Evolutionary conservation across 495 filamentous ascomycete species (phyloP), one percentile per base, ranked within the genome.

Genomic region (Xylaria flabelliformis): DNA sequence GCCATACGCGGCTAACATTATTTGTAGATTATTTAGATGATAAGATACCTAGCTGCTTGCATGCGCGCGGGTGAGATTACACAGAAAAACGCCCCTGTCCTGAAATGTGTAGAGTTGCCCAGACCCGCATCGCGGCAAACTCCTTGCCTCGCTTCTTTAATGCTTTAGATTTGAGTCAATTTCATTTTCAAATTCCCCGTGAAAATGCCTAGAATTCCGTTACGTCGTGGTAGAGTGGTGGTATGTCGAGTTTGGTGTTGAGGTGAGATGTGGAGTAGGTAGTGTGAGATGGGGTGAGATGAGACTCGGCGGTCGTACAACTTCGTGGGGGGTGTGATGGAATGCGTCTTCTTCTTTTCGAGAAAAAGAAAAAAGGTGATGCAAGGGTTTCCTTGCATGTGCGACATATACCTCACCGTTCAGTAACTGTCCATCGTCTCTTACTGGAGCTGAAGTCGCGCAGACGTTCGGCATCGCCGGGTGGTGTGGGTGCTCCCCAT

Each of bases 381-480:
- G 26, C 2, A 56, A 56, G 53, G 29, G 8, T 36, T 29, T 6
- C 55, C 29, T 34, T 59, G 55, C 15, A 9, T 24, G 55, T 7
- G 4, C 10, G 8, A 36, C 13, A 3, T 7, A 41, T 13, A 46
- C 7, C 64, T 79, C 67, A 79, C 69, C 79, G 77, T 55, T 85
- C 83, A 8, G 79, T 84, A 12, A 85, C 82, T 0, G 83, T 83
- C 84, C 84, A 86, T 58, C 83, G 78, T 64, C 84, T 74, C 72
- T 86, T 86, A 3, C 75, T 75, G 1, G 75, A 74, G 39, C 70
- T 83, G 12, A 81, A 64, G 64, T 85, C 83, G 12, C 82, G 75
- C 17, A 76, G 61, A 19, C 70, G 64, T 29, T 85, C 83, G 0
- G 78, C 82, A 17, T 84, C 80, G 51, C 79, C 80, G 0, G 80